A percentile compares a stretch with the other conserved stretches of the same genome.
phyloP scores from a whole-genome alignment of 202 grass and related monocot genomes.

The Schoenoplectus tabernaemontani region DNA sequence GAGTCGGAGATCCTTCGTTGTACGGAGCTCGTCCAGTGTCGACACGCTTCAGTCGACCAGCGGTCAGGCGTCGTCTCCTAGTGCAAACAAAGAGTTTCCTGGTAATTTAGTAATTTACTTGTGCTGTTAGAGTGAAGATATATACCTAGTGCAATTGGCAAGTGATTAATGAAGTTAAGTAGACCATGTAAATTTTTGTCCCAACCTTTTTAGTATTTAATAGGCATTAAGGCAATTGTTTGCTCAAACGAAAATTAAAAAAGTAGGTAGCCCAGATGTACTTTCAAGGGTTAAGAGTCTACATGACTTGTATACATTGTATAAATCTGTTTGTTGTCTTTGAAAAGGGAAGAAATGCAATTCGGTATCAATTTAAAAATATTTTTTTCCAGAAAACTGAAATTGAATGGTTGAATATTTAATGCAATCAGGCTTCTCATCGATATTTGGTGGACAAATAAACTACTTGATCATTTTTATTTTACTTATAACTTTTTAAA shows the following conservation, averaged over 20 bases:
- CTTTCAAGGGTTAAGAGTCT: not conserved
- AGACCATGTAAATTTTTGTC: no score
- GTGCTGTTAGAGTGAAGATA: not conserved
- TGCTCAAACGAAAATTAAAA: not conserved
- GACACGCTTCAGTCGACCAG: conserved; percentile 3
- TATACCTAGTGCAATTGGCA: not conserved
- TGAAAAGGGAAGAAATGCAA: not conserved
- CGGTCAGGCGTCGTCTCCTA: conserved; percentile 2
- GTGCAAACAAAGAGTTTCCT: conserved; percentile 18
- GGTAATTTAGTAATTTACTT: conserved; percentile 4
- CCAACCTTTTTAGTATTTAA: no score
- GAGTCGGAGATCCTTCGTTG: conserved; percentile 1
- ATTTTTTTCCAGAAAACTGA: not conserved
- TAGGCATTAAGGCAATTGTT: no score
- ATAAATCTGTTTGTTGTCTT: not conserved
- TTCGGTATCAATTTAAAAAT: not conserved
- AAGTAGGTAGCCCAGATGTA: no score
- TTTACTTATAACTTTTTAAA: not conserved
- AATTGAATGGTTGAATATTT: not conserved
- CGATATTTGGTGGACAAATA: not conserved
- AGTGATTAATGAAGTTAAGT: not conserved
- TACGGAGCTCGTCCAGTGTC: conserved; percentile 16
- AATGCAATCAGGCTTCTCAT: not conserved
- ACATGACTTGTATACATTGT: not conserved
- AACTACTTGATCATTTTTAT: not conserved